Base-by-base conservation (phyloP, 2,329 filamentous ascomycete genomes). In the Cytospora mali region DNA sequence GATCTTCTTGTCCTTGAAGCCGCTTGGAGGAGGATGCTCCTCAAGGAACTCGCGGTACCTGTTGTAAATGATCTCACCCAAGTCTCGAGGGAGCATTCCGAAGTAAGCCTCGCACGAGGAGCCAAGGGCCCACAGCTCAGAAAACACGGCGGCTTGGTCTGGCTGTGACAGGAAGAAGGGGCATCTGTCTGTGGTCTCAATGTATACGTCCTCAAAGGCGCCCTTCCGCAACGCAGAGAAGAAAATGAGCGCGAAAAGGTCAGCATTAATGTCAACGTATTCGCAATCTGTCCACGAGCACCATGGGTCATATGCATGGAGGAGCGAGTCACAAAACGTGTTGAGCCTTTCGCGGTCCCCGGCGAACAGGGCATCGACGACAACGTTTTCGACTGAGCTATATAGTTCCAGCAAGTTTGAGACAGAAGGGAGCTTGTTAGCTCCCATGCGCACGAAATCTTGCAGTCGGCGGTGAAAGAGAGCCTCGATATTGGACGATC, bases 71-170 rank as follows among this genome's bases (percentile, higher is more conserved):
- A 76, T 72, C 61, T 77, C 77, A 56, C 81, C 81, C 35, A 84
- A 74, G 6, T 75, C 75, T 31, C 78, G 79, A 2, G 81, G 81
- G 2, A 75, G 69, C 55, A 88, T 79, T 63, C 85, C 84, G 62
- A 88, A 86, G 68, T 87, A 88, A 0, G 81, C 78, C 64, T 87
- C 84, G 68, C 86, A 88, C 59, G 85, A 82, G 4, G 85, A 88
- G 1, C 86, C 86, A 1, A 88, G 75, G 0, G 84, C 85, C 72
- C 86, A 88, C 0, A 86, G 80, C 69, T 88, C 86, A 0, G 85
- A 81, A 68, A 88, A 88, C 7, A 84, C 84, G 33, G 84, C 85
- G 16, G 85, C 85, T 70, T 88, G 86, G 62, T 88, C 86, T 1
- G 84, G 77, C 61, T 86, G 85, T 23, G 81, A 78, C 59, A 86